phyloP scores from a whole-genome alignment of 305 asterid species.

The Coffea humblotiana region DNA sequence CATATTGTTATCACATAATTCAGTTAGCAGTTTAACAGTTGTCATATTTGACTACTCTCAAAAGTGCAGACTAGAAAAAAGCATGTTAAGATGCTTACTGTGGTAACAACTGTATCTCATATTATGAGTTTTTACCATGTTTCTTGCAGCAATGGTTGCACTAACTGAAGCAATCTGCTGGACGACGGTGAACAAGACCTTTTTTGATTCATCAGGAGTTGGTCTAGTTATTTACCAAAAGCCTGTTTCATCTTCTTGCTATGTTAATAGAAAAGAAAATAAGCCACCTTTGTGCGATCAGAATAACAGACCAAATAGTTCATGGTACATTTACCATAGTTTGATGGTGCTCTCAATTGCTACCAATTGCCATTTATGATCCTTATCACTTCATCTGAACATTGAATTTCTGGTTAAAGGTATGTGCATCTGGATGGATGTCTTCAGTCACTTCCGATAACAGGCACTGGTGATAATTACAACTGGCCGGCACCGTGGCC shows the following conservation, averaged over 20 bases:
- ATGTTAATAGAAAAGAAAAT: conserved; percentile 53
- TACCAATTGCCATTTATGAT: background rate
- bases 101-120: background rate
- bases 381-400: conserved; percentile 6
- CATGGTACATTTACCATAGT: conserved; percentile 53
- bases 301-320: conserved; percentile 44
- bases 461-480: conserved; percentile 22
- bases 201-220: conserved; percentile 37
- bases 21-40: background rate
- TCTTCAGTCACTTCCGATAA: conserved; percentile 46
- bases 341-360: conserved; percentile 1
- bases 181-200: conserved; percentile 61
- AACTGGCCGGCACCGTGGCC: conserved; percentile 93
- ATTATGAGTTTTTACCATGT: background rate
- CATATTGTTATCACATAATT: background rate
- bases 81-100: background rate
- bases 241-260: conserved; percentile 74
- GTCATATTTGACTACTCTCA: background rate
- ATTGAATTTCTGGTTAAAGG: conserved; percentile 46
- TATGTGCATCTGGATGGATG: conserved; percentile 73
- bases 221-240: conserved; percentile 84
- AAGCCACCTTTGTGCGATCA: conserved; percentile 70
- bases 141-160: conserved; percentile 78
- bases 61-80: background rate
- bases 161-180: conserved; percentile 84